Conservation (phyloP, 192 early-diverging fungal species). For the Lobosporangium transversale region DNA sequence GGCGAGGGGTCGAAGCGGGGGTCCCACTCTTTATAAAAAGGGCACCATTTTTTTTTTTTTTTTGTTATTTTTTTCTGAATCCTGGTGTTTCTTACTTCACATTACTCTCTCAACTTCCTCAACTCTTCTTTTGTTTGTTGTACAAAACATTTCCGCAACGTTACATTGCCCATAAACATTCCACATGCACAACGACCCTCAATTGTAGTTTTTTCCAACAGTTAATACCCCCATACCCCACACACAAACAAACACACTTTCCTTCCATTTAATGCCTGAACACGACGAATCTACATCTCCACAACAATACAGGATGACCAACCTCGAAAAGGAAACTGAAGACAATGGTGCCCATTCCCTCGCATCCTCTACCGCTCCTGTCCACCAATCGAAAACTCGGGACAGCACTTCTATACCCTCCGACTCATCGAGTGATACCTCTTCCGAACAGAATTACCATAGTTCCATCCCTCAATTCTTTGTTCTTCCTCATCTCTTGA, state of each 20-base stretch:
- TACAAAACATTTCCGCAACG: too few relatives aligned
- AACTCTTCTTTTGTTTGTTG: neutral
- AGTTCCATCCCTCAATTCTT: slow-evolving; percentile 37
- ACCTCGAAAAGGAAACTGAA: slow-evolving; percentile 13
- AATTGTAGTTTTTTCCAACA: neutral
- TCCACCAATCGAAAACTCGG: slow-evolving; percentile 10
- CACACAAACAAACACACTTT: neutral
- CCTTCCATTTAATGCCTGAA: slow-evolving; percentile 18
- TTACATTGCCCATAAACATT: too few relatives aligned
- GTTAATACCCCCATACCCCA: neutral
- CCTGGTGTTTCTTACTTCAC: neutral
- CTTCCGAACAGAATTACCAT: neutral
- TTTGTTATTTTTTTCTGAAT: neutral
- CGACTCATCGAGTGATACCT: neutral
- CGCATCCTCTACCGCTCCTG: slow-evolving; percentile 27
- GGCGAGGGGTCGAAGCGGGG: too few relatives aligned
- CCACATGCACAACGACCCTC: too few relatives aligned
- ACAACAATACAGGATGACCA: slow-evolving; percentile 16
- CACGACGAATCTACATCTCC: slow-evolving; percentile 9
- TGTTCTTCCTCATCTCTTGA: slow-evolving; percentile 43
- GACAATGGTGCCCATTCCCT: slow-evolving; percentile 1
- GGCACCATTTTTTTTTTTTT: neutral
- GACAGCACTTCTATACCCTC: neutral
- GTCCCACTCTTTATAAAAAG: too few relatives aligned
- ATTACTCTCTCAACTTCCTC: neutral